These are phyloP conservation scores for Metschnikowia reukaufii DNA, from an alignment of 805 yeast genomes.

Conservation along the genomic window DNA sequence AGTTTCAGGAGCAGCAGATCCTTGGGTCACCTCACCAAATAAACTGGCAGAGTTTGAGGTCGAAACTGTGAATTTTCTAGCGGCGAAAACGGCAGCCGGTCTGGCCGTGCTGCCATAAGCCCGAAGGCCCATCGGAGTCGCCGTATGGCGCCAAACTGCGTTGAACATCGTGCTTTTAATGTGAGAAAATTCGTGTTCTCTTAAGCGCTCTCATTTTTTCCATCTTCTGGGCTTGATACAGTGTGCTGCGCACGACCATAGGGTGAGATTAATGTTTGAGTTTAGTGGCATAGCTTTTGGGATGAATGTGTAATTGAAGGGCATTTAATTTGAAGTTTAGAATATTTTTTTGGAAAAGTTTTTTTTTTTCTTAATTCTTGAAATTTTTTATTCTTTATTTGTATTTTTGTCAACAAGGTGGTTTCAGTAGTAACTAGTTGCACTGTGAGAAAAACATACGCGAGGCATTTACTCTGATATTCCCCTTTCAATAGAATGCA, in stretches of 20 bases:
- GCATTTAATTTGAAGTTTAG: too few relatives aligned
- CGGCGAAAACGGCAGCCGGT: not conserved
- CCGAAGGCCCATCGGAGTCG: conserved; percentile 6
- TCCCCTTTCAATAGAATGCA: too few relatives aligned
- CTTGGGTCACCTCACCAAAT: conserved; percentile 36
- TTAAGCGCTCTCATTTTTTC: not conserved
- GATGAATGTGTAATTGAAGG: too few relatives aligned
- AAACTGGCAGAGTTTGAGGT: conserved; percentile 18
- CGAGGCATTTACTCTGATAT: too few relatives aligned
- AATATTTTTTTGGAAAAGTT: too few relatives aligned
- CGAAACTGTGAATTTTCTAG: conserved; percentile 7
- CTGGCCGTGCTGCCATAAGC: not conserved
- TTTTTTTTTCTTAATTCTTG: too few relatives aligned
- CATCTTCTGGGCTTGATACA: not conserved
- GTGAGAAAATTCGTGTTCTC: not conserved
- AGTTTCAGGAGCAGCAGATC: conserved; percentile 10
- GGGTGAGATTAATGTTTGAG: not conserved
- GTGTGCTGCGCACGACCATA: conserved; percentile 9
- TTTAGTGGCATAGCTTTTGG: too few relatives aligned
- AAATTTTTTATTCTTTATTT: too few relatives aligned
- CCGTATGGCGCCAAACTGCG: conserved; percentile 9
- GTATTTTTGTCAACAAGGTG: too few relatives aligned
- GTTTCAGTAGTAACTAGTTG: too few relatives aligned
- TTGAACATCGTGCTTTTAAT: conserved; percentile 6
- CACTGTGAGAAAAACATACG: too few relatives aligned